These are phyloP conservation scores for Barnettozyma salicaria DNA, from an alignment of 805 yeast species.

Conservation along the genomic window DNA sequence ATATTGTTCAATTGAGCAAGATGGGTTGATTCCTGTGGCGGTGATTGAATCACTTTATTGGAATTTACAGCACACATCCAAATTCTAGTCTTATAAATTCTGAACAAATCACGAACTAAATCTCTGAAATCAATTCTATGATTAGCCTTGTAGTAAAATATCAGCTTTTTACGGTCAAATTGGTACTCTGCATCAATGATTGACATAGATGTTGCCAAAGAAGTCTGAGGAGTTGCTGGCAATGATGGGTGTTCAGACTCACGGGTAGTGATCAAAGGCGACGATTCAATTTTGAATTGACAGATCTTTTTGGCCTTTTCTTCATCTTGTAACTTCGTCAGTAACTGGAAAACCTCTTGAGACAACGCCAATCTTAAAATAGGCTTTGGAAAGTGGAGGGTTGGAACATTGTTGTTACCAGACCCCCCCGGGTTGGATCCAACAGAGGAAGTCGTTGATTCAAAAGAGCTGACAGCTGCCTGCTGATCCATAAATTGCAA, in stretches of 20 bases:
- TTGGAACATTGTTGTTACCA: constrained; percentile 14
- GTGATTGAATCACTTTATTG: constrained; percentile 5
- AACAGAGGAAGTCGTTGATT: constrained; percentile 10
- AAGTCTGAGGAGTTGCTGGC: constrained; percentile 9
- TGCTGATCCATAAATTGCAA: constrained; percentile 68
- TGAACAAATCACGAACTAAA: constrained; percentile 65
- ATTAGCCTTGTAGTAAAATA: constrained; percentile 61
- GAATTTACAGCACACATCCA: constrained; percentile 72
- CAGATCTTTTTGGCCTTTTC: constrained; percentile 44
- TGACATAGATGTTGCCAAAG: constrained; percentile 32
- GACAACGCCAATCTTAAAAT: constrained; percentile 72
- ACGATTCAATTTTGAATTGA: constrained; percentile 21
- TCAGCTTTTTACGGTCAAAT: constrained; percentile 71
- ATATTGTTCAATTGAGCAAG: constrained; percentile 8
- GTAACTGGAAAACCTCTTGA: constrained; percentile 56
- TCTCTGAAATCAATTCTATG: constrained; percentile 73
- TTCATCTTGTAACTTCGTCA: constrained; percentile 65
- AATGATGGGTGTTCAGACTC: constrained; percentile 4
- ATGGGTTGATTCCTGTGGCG: constrained; percentile 7
- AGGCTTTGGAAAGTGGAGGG: constrained; percentile 56
- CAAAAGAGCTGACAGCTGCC: constrained; percentile 36
- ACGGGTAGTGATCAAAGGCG: constrained; percentile 9
- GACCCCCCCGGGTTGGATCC: constrained; percentile 1
- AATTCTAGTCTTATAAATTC: constrained; percentile 71
- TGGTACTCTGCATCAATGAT: constrained; percentile 77